A percentile compares a stretch with the other conserved stretches of the same genome.
Evolutionary conservation across 1,284 basidiomycete species (phyloP).

Genomic region (Apiotrichum gamsii): DNA sequence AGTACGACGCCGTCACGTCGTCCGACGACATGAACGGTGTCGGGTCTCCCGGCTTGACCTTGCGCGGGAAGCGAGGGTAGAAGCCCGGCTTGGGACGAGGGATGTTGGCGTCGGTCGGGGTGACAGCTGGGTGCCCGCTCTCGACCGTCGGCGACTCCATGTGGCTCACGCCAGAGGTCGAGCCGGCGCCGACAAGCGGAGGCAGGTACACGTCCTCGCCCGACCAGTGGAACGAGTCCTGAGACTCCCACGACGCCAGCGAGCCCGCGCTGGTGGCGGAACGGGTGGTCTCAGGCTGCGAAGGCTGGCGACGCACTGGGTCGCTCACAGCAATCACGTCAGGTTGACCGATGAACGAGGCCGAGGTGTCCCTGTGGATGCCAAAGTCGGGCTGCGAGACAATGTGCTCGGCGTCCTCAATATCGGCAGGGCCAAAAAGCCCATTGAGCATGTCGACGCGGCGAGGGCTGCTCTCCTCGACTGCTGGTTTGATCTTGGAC

Average conservation of each 20-base stretch:
- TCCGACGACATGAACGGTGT: conserved; percentile 31
- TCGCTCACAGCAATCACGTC: conserved; percentile 32
- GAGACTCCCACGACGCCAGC: conserved; percentile 40
- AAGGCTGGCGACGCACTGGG: conserved; percentile 7
- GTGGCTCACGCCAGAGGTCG: background rate
- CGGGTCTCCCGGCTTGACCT: conserved; percentile 16
- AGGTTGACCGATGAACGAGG: conserved; percentile 31
- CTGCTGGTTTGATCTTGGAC: background rate
- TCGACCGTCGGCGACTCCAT: background rate
- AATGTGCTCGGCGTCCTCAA: conserved; percentile 18
- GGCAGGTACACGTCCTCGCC: conserved; percentile 31
- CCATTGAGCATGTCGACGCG: conserved; percentile 4
- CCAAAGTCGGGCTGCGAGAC: too few species aligned
- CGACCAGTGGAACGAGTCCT: conserved; percentile 44
- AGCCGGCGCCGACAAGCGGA: conserved; percentile 7
- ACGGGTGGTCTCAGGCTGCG: conserved; percentile 12
- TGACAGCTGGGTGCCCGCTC: background rate
- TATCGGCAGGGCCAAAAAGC: conserved; percentile 3
- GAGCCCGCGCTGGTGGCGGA: conserved; percentile 12
- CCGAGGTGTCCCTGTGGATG: conserved; percentile 14
- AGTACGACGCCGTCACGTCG: conserved; percentile 15
- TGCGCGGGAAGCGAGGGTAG: conserved; percentile 43
- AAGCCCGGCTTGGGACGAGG: conserved; percentile 40
- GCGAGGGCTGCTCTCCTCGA: background rate
- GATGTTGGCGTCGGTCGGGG: background rate